These are phyloP conservation scores for Geotrichum macrosporum DNA, from an alignment of 1,139 yeast genomes.

Conservation along the genomic window DNA sequence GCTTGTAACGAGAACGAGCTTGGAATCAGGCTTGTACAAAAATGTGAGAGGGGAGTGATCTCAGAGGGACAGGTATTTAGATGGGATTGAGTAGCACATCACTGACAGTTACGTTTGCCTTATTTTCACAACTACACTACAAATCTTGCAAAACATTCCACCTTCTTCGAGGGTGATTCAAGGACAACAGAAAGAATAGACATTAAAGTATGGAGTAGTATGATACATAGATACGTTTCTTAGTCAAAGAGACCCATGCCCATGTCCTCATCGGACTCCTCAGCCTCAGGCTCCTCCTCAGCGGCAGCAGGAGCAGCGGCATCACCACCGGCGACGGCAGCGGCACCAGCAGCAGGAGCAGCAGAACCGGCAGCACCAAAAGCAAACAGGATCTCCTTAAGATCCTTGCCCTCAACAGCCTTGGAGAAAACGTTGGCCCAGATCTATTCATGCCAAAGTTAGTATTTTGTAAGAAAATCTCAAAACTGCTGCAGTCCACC, in stretches of 20 bases:
- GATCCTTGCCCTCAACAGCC: conserved; percentile 95
- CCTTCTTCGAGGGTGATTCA: too few species aligned
- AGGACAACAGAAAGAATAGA: conserved; percentile 6
- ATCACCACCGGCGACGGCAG: conserved; percentile 56
- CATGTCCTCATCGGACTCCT: conserved; percentile 40
- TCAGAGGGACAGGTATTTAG: too few species aligned
- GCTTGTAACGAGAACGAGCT: too few species aligned
- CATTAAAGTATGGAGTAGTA: conserved; percentile 6
- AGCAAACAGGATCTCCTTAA: conserved; percentile 84
- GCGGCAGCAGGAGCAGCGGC: conserved; percentile 57
- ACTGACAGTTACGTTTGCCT: too few species aligned
- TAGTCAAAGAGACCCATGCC: conserved; percentile 42
- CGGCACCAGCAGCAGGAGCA: conserved; percentile 54
- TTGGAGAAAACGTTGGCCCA: conserved; percentile 96
- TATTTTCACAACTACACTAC: too few species aligned
- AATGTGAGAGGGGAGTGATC: too few species aligned
- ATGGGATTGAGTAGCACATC: too few species aligned
- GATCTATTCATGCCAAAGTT: conserved; percentile 43
- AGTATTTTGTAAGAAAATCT: neutral
- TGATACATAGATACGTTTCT: conserved; percentile 24
- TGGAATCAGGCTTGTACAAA: too few species aligned
- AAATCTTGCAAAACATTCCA: too few species aligned
- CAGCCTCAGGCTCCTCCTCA: conserved; percentile 34
- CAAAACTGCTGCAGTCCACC: too few species aligned
- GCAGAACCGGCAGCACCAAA: conserved; percentile 69